Evolutionary conservation across 352 stramenopile species (phyloP), one percentile per base, ranked within the genome.

Genomic region (Phytophthora fragariaefolia): DNA sequence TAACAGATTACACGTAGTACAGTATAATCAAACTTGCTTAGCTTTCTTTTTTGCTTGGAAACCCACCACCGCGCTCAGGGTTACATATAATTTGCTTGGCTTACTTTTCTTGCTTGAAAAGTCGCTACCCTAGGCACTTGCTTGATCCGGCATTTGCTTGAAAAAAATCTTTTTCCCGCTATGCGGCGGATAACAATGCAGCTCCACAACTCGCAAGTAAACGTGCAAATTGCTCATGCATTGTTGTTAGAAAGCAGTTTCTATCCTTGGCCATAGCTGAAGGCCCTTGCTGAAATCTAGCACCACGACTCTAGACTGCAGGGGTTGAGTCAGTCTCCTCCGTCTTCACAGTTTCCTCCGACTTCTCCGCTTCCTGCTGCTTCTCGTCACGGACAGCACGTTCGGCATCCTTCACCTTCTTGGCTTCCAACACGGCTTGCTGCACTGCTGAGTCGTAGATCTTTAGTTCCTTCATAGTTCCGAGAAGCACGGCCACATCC

Each of bases 381-480:
- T 82, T 71, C 27, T 71, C 57, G 30, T 84, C 63, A 62, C 82
- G 74, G 60, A 63, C 46, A 47, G 77, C 64, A 52, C 80, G 77
- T 48, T 83, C 66, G 2, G 80, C 69, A 36, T 86, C 75, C 20
- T 83, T 85, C 28, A 61, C 52, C 57, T 83, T 69, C 63, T 91
- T 91, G 34, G 74, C 76, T 38, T 74, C 59, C 26, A 68, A 30
- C 48, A 92, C 73, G 15, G 75, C 67, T 24, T 80, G 73, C 6
- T 80, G 73, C 26, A 87, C 69, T 23, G 63, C 49, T 7, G 58
- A 26, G 56, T 92, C 73, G 62, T 86, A 96, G 10, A 94, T 77
- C 63, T 90, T 87, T 50, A 96, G 71, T 59, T 90, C 87, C 67
- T 95, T 96, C 82, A 96, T 91, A 22, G 88, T 87, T 49, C 85